A percentile compares a stretch with the other conserved stretches of the same genome.
Evolutionary conservation across 2,329 filamentous ascomycete species (phyloP).

Genomic region (Boeremia exigua): DNA sequence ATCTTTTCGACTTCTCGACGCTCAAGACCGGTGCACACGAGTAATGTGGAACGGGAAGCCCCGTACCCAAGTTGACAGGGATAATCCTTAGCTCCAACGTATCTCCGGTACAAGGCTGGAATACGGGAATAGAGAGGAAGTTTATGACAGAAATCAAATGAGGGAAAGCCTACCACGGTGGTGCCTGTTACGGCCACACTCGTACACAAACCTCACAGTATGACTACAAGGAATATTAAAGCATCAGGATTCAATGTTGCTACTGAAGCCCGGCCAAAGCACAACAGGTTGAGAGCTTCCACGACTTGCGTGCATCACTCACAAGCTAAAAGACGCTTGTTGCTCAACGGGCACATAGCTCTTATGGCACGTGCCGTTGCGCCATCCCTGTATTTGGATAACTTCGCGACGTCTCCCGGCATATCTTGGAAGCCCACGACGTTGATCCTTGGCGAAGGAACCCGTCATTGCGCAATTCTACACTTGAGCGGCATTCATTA

Average conservation of each 20-base stretch:
- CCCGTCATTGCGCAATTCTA: not conserved
- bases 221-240: not conserved
- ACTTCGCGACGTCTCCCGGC: not conserved
- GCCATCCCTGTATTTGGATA: not conserved
- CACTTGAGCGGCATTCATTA: not conserved
- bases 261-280: not conserved
- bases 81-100: not conserved
- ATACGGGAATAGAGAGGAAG: no score
- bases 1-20: not conserved
- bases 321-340: not conserved
- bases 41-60: not conserved
- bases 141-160: not conserved
- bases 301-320: not conserved
- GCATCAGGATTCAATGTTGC: not conserved
- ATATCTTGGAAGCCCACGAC: not conserved
- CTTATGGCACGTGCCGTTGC: not conserved
- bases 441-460: slow-evolving; percentile 1
- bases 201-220: not conserved
- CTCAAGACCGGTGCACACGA: not conserved
- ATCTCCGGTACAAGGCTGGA: not conserved
- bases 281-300: not conserved
- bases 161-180: not conserved
- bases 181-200: not conserved
- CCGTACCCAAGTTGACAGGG: no score
- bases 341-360: not conserved